phyloP scores from a whole-genome alignment of 495 filamentous ascomycete genomes.

The Xylaria flabelliformis region DNA sequence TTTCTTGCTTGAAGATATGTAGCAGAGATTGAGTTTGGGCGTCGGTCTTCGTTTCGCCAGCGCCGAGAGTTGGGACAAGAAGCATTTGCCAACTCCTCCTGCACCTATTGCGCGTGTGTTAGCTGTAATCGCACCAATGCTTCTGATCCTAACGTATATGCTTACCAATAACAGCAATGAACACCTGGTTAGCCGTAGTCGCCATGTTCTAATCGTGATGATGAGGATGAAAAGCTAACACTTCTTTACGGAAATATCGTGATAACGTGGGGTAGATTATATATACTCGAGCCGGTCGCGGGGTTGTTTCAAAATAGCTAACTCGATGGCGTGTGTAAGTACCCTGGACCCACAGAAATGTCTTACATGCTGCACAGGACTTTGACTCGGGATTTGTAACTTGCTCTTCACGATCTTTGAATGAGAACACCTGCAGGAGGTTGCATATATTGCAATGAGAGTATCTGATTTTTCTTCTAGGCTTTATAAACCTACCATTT shows the following conservation, averaged over 20 bases:
- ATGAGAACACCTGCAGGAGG: too few relatives aligned
- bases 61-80: conserved; percentile 77
- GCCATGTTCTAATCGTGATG: conserved; percentile 11
- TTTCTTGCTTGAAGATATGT: conserved; percentile 82
- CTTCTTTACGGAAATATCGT: conserved; percentile 13
- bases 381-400: neutral
- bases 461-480: too few relatives aligned
- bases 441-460: too few relatives aligned
- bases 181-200: conserved; percentile 45
- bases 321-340: neutral
- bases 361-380: neutral
- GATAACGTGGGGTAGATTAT: conserved; percentile 39
- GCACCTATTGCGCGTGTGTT: conserved; percentile 63
- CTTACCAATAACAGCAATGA: conserved; percentile 54
- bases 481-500: too few relatives aligned
- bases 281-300: conserved; percentile 34
- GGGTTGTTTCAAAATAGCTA: conserved; percentile 28
- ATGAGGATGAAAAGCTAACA: neutral
- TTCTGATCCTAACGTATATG: neutral
- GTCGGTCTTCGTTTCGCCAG: conserved; percentile 61
- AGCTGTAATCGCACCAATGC: conserved; percentile 21
- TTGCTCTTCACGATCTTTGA: too few relatives aligned
- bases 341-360: conserved; percentile 25
- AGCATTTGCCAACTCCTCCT: conserved; percentile 90
- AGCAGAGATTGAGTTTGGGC: conserved; percentile 71